Percentiles rank a stretch among this genome's conserved stretches.
Conservation (phyloP, 1,284 basidiomycete genomes). For the Mycena sp. region DNA sequence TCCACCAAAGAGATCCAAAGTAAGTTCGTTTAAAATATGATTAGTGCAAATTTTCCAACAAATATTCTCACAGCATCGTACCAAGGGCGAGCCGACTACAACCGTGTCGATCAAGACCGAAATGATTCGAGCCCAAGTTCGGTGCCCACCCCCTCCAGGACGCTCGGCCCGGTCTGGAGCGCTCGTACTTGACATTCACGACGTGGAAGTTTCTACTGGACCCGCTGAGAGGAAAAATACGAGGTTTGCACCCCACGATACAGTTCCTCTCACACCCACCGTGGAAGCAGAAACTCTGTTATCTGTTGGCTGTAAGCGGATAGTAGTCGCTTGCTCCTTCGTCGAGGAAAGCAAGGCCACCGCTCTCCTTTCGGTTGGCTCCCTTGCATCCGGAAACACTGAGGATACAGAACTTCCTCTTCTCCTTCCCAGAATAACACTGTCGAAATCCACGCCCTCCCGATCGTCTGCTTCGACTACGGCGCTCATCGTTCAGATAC, state of each 20-base stretch:
- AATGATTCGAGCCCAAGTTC: conserved; percentile 70
- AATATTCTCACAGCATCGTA: conserved; percentile 19
- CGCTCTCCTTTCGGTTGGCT: conserved; percentile 47
- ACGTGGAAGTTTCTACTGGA: conserved; percentile 53
- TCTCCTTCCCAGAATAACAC: conserved; percentile 48
- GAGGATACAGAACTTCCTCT: conserved; percentile 21
- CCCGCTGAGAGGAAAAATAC: conserved; percentile 37
- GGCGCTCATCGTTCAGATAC: conserved; percentile 65
- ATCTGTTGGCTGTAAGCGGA: conserved; percentile 54
- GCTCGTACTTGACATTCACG: conserved; percentile 72
- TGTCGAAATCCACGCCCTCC: conserved; percentile 42
- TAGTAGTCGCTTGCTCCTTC: conserved; percentile 41
- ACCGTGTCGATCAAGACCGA: conserved; percentile 39
- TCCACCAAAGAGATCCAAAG: conserved; percentile 18
- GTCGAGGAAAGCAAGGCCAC: conserved; percentile 36
- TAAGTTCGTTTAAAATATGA: not conserved
- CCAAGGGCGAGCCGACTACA: conserved; percentile 15
- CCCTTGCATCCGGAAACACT: conserved; percentile 32
- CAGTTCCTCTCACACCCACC: conserved; percentile 4
- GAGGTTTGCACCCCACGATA: conserved; percentile 51
- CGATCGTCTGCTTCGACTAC: conserved; percentile 36
- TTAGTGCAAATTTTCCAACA: not conserved
- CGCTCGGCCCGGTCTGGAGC: conserved; percentile 68
- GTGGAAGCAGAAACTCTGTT: conserved; percentile 46
- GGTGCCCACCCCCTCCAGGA: conserved; percentile 61